A percentile compares a stretch with the other conserved stretches of the same genome.
Conservation (phyloP, 257 asterid genomes). For the Solanum bulbocastanum region DNA sequence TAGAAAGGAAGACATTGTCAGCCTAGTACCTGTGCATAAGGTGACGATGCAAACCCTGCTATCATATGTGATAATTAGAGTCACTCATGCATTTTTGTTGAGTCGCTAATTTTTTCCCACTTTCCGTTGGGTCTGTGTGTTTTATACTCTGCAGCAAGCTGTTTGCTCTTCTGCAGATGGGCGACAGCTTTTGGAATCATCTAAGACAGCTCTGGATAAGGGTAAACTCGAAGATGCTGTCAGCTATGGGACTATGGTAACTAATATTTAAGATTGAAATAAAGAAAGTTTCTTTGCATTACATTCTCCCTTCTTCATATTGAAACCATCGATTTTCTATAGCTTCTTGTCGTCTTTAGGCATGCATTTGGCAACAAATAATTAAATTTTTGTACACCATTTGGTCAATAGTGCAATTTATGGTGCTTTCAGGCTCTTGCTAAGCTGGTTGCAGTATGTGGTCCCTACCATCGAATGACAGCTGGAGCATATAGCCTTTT, state of each 20-base stretch:
- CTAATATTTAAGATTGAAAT: neutral
- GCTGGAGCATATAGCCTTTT: constrained; percentile 98
- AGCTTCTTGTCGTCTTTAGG: neutral
- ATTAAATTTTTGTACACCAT: neutral
- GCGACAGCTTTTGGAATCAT: constrained; percentile 77
- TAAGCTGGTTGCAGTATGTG: constrained; percentile 93
- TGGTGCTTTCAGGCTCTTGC: constrained; percentile 66
- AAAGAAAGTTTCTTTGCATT: neutral
- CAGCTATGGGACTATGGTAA: constrained; percentile 82
- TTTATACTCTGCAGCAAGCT: constrained; percentile 50
- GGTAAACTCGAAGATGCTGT: constrained; percentile 98
- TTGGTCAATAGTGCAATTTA: neutral
- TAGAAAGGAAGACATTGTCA: constrained; percentile 57
- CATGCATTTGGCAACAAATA: neutral
- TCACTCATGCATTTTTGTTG: neutral
- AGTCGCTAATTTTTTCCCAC: neutral
- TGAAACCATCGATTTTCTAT: neutral
- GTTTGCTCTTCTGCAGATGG: constrained; percentile 97
- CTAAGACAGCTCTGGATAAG: constrained; percentile 92
- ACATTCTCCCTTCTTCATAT: neutral
- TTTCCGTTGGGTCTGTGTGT: neutral
- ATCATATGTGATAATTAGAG: neutral
- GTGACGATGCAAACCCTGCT: constrained; percentile 21
- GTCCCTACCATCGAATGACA: constrained; percentile 94
- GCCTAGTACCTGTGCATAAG: constrained; percentile 88